Evolutionary conservation across 495 filamentous ascomycete species (phyloP).

Genomic region (Acidiella bohemica): DNA sequence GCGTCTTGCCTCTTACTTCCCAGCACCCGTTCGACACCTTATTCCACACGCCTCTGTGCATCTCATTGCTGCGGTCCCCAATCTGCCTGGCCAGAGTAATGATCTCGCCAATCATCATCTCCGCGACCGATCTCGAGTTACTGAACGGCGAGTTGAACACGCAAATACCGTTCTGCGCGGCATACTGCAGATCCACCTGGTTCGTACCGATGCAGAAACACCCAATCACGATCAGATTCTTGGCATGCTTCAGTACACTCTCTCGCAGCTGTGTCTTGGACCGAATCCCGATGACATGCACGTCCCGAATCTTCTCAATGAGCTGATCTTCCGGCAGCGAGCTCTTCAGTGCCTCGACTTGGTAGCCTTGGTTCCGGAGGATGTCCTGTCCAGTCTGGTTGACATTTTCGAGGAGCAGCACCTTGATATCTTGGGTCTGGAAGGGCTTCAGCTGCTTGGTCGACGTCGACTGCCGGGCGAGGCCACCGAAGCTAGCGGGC

Average conservation of each 20-base stretch:
- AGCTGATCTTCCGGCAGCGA: slow-evolving; percentile 85
- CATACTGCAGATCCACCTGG: slow-evolving; percentile 89
- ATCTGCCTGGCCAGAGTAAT: slow-evolving; percentile 84
- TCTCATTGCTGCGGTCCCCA: slow-evolving; percentile 83
- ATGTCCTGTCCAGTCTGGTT: slow-evolving; percentile 81
- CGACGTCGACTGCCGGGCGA: slow-evolving; percentile 13
- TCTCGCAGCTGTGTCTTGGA: slow-evolving; percentile 93
- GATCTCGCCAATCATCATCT: slow-evolving; percentile 88
- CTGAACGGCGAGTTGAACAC: slow-evolving; percentile 99
- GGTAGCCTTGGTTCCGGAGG: slow-evolving; percentile 75
- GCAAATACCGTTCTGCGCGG: slow-evolving; percentile 80
- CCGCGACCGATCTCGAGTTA: slow-evolving; percentile 93
- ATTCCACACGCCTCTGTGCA: slow-evolving; percentile 94
- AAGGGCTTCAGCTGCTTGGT: slow-evolving; percentile 87
- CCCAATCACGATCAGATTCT: slow-evolving; percentile 87
- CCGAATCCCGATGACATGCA: slow-evolving; percentile 95
- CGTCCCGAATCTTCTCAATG: slow-evolving; percentile 90
- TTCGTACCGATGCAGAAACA: slow-evolving; percentile 99
- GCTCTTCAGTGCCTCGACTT: slow-evolving; percentile 81
- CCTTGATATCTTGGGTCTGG: slow-evolving; percentile 87
- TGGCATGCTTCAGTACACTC: slow-evolving; percentile 72
- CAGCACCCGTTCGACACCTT: slow-evolving; percentile 93
- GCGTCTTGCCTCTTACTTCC: slow-evolving; percentile 95
- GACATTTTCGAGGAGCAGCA: slow-evolving; percentile 89
- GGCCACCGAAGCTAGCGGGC: slow-evolving; percentile 34